Evolutionary conservation across 768 basidiomycete species (phyloP), one percentile per base, ranked within the genome.

Genomic region (Russula brevipes): DNA sequence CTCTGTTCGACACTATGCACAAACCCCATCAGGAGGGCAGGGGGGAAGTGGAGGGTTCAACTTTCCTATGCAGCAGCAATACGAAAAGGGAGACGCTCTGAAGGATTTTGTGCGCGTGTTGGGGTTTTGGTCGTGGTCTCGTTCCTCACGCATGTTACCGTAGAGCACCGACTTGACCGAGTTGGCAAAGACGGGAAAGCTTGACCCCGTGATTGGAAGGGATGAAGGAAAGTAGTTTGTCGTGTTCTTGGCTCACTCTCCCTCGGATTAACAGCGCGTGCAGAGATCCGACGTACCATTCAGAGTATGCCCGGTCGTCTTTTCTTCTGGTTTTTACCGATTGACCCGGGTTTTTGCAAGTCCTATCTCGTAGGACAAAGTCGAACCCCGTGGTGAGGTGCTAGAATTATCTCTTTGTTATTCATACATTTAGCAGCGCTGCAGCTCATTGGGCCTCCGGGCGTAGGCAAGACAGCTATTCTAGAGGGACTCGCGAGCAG

Each of bases 391-490:
- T 95, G 67, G 89, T 86, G 73, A 55, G 85, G 76, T 16, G 57
- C 4, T 7, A 14, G 19, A 12, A 17, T 35, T 12, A 60, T 35
- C n/a, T 10, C 4, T 39, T 12, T 7, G 6, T 6, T 2, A 38
- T 12, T 4, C 17, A 50, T 59, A 7, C 4, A 31, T 17, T 60
- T 12, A 46, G 39, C 10, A 9, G 5, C 17, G 5, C 50, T 24
- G 46, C 9, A 89, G 87, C 80, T 91, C 51, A 89, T 91, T 59
- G 89, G 91, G 6, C 86, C 90, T 31, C 91, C 93, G 3, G 94
- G 94, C 61, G 91, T 94, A 12, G 94, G 94, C 0, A 97, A 97
- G 76, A 96, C 94, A 0, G 92, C 94, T 0, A 94, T 96, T 56
- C 72, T 95, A 12, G 94, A 95, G 75, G 94, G 94, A 2, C 80